phyloP scores from a whole-genome alignment of 2,329 filamentous ascomycete genomes.

The Bipolaris zeicola region DNA sequence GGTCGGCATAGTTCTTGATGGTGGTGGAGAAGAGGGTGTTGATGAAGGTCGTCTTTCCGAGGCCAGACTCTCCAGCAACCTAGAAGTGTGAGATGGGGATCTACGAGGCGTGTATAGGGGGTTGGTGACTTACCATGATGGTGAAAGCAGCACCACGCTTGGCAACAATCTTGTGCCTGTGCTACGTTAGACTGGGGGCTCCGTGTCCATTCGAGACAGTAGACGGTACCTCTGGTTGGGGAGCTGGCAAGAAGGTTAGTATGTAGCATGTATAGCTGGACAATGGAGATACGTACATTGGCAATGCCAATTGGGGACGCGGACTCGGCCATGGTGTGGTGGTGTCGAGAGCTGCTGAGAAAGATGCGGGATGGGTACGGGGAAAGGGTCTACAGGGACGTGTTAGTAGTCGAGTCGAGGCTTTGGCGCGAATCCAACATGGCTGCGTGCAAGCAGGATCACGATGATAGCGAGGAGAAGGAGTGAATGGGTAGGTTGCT shows the following conservation, averaged over 20 bases:
- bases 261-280: not conserved
- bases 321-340: constrained; percentile 64
- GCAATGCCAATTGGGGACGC: constrained; percentile 74
- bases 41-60: constrained; percentile 99
- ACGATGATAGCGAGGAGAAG: too few relatives aligned
- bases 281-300: constrained; percentile 61
- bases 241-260: constrained; percentile 57
- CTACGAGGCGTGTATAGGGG: not conserved
- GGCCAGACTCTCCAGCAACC: constrained; percentile 97
- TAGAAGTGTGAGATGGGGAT: constrained; percentile 50
- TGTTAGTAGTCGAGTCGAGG: constrained; percentile 23
- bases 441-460: not conserved
- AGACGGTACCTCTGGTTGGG: constrained; percentile 68
- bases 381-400: constrained; percentile 1
- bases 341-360: constrained; percentile 25
- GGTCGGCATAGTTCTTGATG: constrained; percentile 99
- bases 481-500: not conserved
- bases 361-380: constrained; percentile 23
- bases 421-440: not conserved
- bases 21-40: constrained; percentile 99
- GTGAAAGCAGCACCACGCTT: constrained; percentile 96
- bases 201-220: constrained; percentile 16
- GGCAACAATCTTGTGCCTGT: constrained; percentile 72
- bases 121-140: constrained; percentile 77
- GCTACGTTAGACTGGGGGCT: constrained; percentile 39